phyloP scores from a whole-genome alignment of 371 early-diverging fungal genomes.

The Syncephalastrum contaminatum region DNA sequence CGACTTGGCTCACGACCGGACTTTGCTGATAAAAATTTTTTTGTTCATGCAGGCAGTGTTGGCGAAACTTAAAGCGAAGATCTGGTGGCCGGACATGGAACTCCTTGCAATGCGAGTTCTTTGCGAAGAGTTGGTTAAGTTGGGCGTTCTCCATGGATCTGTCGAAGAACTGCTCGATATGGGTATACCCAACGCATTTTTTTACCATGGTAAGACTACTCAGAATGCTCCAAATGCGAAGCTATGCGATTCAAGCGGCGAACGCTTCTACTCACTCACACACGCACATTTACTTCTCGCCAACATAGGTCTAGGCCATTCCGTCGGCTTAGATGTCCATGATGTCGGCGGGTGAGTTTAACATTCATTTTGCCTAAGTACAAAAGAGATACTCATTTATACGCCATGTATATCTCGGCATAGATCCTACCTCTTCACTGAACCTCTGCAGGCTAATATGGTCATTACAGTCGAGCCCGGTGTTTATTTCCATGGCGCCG shows the following conservation, averaged over 20 bases:
- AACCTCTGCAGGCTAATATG: conserved; percentile 72
- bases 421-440: conserved; percentile 5
- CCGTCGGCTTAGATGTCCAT: conserved; percentile 79
- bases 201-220: conserved; percentile 76
- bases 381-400: conserved; percentile 1
- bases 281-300: background rate
- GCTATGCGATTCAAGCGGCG: background rate
- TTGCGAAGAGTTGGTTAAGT: conserved; percentile 63
- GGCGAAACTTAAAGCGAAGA: conserved; percentile 64
- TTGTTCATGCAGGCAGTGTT: conserved; percentile 36
- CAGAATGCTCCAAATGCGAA: background rate
- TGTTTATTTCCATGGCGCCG: conserved; percentile 57
- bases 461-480: conserved; percentile 97
- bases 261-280: too few relatives aligned
- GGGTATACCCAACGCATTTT: conserved; percentile 73
- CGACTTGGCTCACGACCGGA: too few relatives aligned
- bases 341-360: conserved; percentile 81
- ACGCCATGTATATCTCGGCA: background rate
- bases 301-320: conserved; percentile 47
- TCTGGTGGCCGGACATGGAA: conserved; percentile 89
- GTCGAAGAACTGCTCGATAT: conserved; percentile 59
- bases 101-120: conserved; percentile 64
- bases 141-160: conserved; percentile 69
- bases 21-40: too few relatives aligned
- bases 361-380: too few relatives aligned